A percentile compares a stretch with the other conserved stretches of the same genome.
Evolutionary conservation across 306 rosid species (phyloP).

Genomic region (Cercis canadensis): DNA sequence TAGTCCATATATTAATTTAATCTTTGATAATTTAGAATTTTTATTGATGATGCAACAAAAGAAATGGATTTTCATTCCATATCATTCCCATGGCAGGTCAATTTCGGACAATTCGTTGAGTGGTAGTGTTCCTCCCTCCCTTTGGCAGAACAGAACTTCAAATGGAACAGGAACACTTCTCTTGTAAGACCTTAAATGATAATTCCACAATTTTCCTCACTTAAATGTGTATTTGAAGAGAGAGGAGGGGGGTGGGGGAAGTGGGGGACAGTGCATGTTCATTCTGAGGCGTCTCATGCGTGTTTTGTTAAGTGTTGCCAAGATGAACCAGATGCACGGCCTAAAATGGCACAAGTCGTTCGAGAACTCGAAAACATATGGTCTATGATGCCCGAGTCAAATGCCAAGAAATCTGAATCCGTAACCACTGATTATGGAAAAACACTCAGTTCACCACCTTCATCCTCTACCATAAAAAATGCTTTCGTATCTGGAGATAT

Average conservation of each 20-base stretch:
- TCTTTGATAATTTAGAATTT: conserved; percentile 15
- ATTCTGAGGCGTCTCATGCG: no score
- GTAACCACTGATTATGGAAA: no score
- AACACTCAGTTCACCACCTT: no score
- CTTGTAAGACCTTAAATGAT: conserved; percentile 64
- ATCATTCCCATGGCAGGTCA: conserved; percentile 68
- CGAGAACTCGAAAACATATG: no score
- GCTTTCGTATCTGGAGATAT: no score
- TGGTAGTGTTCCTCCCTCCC: conserved; percentile 67
- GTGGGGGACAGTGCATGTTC: no score
- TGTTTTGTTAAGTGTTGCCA: no score
- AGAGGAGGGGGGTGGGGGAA: not conserved
- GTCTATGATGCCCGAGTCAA: no score
- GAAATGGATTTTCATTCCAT: conserved; percentile 21
- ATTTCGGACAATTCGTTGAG: conserved; percentile 73
- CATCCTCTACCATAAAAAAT: no score
- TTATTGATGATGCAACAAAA: conserved; percentile 21
- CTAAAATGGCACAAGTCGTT: no score
- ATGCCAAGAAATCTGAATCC: no score
- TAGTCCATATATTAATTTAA: conserved; percentile 3
- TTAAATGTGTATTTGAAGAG: conserved; percentile 14
- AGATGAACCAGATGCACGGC: no score
- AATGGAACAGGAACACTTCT: conserved; percentile 46
- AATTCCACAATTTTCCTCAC: conserved; percentile 12
- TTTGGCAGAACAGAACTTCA: conserved; percentile 66